Base-by-base conservation (phyloP, 2,329 filamentous ascomycete genomes). In the Diaporthe ilicicola region DNA sequence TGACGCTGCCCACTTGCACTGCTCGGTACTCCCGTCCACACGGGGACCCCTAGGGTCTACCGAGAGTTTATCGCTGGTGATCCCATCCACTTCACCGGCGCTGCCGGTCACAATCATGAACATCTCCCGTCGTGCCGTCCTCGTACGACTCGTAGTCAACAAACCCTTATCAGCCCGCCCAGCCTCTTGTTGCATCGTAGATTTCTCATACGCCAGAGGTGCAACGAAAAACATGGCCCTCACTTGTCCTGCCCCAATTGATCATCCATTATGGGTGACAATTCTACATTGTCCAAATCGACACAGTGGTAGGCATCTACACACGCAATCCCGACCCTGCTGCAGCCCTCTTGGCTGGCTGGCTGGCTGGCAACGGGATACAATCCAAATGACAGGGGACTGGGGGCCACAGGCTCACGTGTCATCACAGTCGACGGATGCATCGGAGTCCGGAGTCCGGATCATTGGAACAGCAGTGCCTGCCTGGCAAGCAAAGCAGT, bases 31-130 rank as follows among this genome's bases (percentile, higher is more conserved):
- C 44, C 59, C 59, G 59, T 42, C 44, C 59, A 50, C 29, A 64
- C 44, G 59, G 59, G 59, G 59, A 64, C 50, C 59, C 59, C 59
- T 64, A 64, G 59, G 59, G 59, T 64, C 50, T 64, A 29, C 59
- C 59, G 59, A 64, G 59, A 64, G 59, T 50, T 64, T 64, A 50
- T 64, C 59, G 48, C 59, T 64, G 59, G 59, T 64, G 59, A 64
- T 50, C 59, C 59, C 44, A 64, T 64, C 44, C 59, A 64, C 59
- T 27, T 37, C 12, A 48, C 59, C 59, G 59, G 59, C 48, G 59
- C 59, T 27, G 59, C 59, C 59, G 59, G 59, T 64, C 27, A 24
- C 59, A 34, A 34, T 34, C 32, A 64, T 64, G 59, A 44, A 50
- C 46, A 50, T 50, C 24, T 64, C 13, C 44, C 59, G 44, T 64